These are phyloP conservation scores for Paramecium tetraurelia DNA, from an alignment of 73 alveolate genomes.

Conservation along the genomic window DNA sequence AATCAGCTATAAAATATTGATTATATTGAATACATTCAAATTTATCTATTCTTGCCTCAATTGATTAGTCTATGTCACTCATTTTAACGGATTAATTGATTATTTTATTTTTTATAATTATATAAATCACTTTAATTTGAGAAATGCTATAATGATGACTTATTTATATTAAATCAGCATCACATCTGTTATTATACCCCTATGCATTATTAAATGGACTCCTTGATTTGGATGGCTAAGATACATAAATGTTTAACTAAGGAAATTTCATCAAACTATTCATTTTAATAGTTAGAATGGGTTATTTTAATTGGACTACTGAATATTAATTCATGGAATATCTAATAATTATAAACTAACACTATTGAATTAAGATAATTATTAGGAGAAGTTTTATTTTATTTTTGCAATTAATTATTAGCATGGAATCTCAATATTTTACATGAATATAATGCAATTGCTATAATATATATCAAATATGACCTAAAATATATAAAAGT, in stretches of 20 bases:
- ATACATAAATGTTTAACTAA: background rate
- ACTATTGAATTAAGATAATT: background rate
- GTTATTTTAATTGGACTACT: background rate
- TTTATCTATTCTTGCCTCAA: constrained; percentile 2
- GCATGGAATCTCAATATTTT: too few relatives aligned
- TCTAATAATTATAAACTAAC: background rate
- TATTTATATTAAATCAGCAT: background rate
- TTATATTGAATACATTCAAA: constrained; percentile 17
- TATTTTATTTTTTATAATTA: background rate
- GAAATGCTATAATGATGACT: background rate
- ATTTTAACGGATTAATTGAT: constrained; percentile 38
- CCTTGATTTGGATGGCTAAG: background rate
- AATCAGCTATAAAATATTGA: constrained; percentile 1
- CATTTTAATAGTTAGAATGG: background rate
- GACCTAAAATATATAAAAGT: too few relatives aligned
- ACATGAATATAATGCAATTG: too few relatives aligned
- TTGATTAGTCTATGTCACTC: background rate
- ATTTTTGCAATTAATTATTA: too few relatives aligned
- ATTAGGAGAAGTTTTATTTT: background rate
- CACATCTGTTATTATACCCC: background rate
- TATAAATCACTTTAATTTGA: background rate
- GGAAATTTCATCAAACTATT: constrained; percentile 35
- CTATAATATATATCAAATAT: too few relatives aligned
- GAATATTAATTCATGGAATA: background rate
- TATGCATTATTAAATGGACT: background rate